These are phyloP conservation scores for Albifimbria verrucaria DNA, from an alignment of 2,329 filamentous ascomycete genomes.

Conservation along the genomic window DNA sequence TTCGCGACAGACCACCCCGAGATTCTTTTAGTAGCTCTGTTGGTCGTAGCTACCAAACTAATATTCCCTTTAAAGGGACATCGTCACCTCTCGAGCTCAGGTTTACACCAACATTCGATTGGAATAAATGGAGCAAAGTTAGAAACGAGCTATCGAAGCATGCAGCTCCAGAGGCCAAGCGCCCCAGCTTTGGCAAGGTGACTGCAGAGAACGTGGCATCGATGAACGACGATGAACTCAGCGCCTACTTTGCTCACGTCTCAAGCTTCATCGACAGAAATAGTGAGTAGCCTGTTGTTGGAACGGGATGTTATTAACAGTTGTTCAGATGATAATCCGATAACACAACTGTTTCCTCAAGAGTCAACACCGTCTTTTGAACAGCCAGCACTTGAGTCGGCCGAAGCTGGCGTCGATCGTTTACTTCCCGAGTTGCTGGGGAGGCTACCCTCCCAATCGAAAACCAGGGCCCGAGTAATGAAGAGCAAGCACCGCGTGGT, in stretches of 20 bases:
- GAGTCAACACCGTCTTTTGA: constrained; percentile 17
- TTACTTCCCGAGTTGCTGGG: not conserved
- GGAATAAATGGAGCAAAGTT: constrained; percentile 63
- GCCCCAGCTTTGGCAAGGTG: constrained; percentile 45
- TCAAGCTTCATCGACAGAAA: constrained; percentile 27
- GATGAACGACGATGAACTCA: constrained; percentile 59
- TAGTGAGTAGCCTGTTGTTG: constrained; percentile 20
- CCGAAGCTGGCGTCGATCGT: constrained; percentile 22
- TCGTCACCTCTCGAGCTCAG: constrained; percentile 26
- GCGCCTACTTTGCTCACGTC: constrained; percentile 58
- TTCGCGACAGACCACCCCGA: constrained; percentile 67
- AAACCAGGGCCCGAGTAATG: no score
- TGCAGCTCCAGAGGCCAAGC: constrained; percentile 7
- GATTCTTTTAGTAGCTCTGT: constrained; percentile 63
- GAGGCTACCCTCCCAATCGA: no score
- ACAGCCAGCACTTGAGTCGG: constrained; percentile 12
- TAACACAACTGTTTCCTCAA: constrained; percentile 32
- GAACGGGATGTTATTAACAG: not conserved
- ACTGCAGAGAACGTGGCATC: constrained; percentile 59
- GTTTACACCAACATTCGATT: constrained; percentile 51
- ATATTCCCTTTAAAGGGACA: constrained; percentile 66
- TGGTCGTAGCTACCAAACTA: constrained; percentile 76
- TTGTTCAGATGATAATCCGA: constrained; percentile 21
- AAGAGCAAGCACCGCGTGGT: no score
- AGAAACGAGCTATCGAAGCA: constrained; percentile 30